phyloP scores from a whole-genome alignment of 2,329 filamentous ascomycete genomes.

The Thelonectria discophora region DNA sequence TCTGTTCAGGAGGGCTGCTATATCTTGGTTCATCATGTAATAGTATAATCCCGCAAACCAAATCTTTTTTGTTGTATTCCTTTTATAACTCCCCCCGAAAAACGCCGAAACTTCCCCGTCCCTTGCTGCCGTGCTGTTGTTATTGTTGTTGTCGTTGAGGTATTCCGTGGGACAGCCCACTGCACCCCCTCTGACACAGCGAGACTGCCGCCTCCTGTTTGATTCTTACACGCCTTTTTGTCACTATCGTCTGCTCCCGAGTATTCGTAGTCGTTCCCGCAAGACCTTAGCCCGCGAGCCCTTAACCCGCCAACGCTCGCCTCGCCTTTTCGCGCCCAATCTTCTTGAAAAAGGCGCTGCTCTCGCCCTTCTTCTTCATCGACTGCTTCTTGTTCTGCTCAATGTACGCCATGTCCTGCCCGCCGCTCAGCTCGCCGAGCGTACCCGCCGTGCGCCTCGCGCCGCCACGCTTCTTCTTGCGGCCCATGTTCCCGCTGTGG shows the following conservation, averaged over 20 bases:
- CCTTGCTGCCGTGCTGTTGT: conserved; percentile 3
- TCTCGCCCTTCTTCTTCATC: conserved; percentile 52
- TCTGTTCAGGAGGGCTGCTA: conserved; percentile 16
- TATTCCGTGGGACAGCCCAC: conserved; percentile 8
- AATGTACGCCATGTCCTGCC: conserved; percentile 96
- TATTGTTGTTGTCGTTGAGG: conserved; percentile 8
- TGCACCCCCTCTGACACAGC: neutral
- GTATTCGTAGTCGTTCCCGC: too few relatives aligned
- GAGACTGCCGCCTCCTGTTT: neutral
- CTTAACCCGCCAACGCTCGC: conserved; percentile 47
- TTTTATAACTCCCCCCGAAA: conserved; percentile 1
- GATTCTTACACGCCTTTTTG: neutral
- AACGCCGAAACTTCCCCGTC: conserved; percentile 40
- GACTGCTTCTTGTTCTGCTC: conserved; percentile 75
- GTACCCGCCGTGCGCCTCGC: conserved; percentile 84
- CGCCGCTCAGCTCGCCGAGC: conserved; percentile 85
- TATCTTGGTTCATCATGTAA: neutral
- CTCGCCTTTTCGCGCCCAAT: conserved; percentile 53
- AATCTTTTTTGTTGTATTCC: conserved; percentile 15
- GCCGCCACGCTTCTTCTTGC: conserved; percentile 63
- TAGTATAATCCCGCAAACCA: too few relatives aligned
- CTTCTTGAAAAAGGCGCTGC: conserved; percentile 54
- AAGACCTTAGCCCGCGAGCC: conserved; percentile 22
- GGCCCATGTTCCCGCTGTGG: conserved; percentile 56
- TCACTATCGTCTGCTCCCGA: neutral